Conservation (phyloP, 768 basidiomycete genomes). For the Leucosporidium scottii region DNA sequence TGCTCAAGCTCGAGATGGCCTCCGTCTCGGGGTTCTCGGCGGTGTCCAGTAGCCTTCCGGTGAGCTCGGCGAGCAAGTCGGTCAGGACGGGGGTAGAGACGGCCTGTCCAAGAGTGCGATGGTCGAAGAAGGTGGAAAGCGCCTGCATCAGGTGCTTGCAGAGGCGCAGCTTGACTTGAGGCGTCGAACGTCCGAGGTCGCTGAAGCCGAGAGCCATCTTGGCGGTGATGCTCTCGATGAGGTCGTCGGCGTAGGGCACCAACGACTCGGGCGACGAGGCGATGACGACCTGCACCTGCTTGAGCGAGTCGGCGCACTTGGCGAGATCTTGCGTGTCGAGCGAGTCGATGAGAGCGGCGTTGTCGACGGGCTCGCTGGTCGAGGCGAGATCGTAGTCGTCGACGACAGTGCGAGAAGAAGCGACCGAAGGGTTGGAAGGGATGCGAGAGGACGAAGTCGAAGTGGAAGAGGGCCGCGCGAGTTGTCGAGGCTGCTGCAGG, state of each 20-base stretch:
- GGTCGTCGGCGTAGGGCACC: slow-evolving; percentile 64
- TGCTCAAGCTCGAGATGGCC: slow-evolving; percentile 76
- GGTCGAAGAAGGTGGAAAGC: slow-evolving; percentile 88
- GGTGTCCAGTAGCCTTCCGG: slow-evolving; percentile 81
- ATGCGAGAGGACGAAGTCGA: no score
- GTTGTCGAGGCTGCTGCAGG: no score
- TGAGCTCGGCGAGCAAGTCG: slow-evolving; percentile 82
- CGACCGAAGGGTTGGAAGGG: background rate
- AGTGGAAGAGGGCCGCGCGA: no score
- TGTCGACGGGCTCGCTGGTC: slow-evolving; percentile 3
- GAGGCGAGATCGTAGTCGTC: slow-evolving; percentile 17
- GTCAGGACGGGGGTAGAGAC: slow-evolving; percentile 77
- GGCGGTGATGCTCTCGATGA: slow-evolving; percentile 81
- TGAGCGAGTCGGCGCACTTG: slow-evolving; percentile 84
- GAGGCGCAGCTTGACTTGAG: slow-evolving; percentile 59
- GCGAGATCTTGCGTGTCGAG: slow-evolving; percentile 52
- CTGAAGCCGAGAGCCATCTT: slow-evolving; percentile 92
- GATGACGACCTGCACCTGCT: slow-evolving; percentile 82
- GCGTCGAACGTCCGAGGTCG: slow-evolving; percentile 18
- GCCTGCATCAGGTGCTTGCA: slow-evolving; percentile 98
- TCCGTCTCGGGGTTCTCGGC: slow-evolving; percentile 76
- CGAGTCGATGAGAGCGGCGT: slow-evolving; percentile 16
- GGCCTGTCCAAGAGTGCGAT: slow-evolving; percentile 75
- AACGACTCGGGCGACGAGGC: slow-evolving; percentile 67
- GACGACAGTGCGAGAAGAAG: background rate